Evolutionary conservation across 805 yeast genomes (phyloP).

Genomic region (Lachancea meyersii): DNA sequence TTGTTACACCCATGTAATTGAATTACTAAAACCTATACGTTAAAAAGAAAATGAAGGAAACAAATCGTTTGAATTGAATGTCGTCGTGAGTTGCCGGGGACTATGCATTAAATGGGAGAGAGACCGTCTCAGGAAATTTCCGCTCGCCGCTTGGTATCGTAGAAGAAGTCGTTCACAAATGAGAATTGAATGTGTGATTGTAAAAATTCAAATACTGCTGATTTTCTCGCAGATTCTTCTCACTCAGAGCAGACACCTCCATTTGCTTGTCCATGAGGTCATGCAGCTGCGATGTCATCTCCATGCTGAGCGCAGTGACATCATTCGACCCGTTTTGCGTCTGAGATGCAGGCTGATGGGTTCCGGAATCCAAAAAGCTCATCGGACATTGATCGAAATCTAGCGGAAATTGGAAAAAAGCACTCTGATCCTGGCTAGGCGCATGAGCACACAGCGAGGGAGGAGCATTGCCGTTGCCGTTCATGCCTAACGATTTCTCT

Average conservation of each 20-base stretch:
- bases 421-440: slow-evolving; percentile 3
- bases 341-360: neutral
- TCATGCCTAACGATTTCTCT: slow-evolving; percentile 2
- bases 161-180: slow-evolving; percentile 5
- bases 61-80: neutral
- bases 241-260: slow-evolving; percentile 18
- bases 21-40: slow-evolving; percentile 1
- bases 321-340: neutral
- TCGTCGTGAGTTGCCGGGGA: neutral
- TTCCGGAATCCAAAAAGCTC: neutral
- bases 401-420: slow-evolving; percentile 17
- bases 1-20: slow-evolving; percentile 6
- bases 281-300: slow-evolving; percentile 4
- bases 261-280: slow-evolving; percentile 13
- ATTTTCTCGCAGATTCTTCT: slow-evolving; percentile 24
- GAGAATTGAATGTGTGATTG: slow-evolving; percentile 15
- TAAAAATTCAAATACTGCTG: slow-evolving; percentile 30
- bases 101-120: slow-evolving; percentile 2
- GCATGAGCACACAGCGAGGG: neutral
- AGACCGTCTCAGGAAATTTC: too few relatives aligned
- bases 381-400: slow-evolving; percentile 19
- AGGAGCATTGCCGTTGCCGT: neutral
- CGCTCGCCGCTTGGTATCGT: too few relatives aligned
- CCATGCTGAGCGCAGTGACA: neutral
- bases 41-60: neutral